phyloP scores from a whole-genome alignment of 495 filamentous ascomycete genomes.

The Podospora pseudocomata region DNA sequence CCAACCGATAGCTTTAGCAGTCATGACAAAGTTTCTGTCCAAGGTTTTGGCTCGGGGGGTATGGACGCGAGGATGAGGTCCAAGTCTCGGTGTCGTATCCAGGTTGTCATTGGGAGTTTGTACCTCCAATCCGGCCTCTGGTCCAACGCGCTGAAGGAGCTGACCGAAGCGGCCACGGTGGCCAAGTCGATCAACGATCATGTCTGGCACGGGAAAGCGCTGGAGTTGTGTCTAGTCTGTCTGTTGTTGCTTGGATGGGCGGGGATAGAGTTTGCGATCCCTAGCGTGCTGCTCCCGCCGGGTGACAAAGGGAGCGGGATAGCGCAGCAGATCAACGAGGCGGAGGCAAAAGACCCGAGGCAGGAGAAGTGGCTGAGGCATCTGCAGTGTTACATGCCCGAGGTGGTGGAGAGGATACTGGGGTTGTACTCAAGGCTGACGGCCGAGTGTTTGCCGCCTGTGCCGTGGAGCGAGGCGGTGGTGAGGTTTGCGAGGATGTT shows the following conservation, averaged over 20 bases:
- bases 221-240: conserved; percentile 79
- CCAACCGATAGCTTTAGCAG: conserved; percentile 39
- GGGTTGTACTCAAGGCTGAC: conserved; percentile 78
- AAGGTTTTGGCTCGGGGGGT: conserved; percentile 73
- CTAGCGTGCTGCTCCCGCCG: conserved; percentile 46
- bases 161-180: conserved; percentile 71
- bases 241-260: conserved; percentile 82
- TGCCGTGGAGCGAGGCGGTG: conserved; percentile 76
- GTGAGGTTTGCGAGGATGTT: conserved; percentile 76
- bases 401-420: conserved; percentile 74
- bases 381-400: conserved; percentile 43
- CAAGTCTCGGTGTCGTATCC: conserved; percentile 76
- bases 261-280: conserved; percentile 81
- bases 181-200: conserved; percentile 83
- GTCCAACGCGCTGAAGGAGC: conserved; percentile 82
- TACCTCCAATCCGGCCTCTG: conserved; percentile 86
- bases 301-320: conserved; percentile 44
- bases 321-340: conserved; percentile 45
- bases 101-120: conserved; percentile 76
- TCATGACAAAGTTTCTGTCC: conserved; percentile 73
- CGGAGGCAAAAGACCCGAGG: conserved; percentile 38
- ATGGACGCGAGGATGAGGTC: conserved; percentile 72
- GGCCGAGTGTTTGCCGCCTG: conserved; percentile 73
- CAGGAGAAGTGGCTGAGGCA: conserved; percentile 45
- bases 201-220: conserved; percentile 92